phyloP scores from a whole-genome alignment of 2,329 filamentous ascomycete genomes.

The Nemania serpens region DNA sequence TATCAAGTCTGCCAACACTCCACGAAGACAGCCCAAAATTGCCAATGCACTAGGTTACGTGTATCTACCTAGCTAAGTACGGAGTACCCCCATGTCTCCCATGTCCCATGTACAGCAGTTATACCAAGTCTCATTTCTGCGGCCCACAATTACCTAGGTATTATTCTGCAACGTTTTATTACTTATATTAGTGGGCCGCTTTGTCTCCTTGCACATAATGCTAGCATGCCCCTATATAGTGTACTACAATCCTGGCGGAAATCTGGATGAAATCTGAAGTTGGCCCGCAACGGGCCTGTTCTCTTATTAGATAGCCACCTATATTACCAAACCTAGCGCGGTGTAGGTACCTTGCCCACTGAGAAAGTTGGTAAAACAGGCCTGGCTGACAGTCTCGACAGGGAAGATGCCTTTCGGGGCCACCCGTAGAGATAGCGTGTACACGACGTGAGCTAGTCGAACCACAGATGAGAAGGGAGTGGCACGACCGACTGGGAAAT shows the following conservation, averaged over 20 bases:
- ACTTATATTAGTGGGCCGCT: conserved; percentile 4
- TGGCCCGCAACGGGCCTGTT: conserved; percentile 5
- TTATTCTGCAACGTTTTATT: conserved; percentile 22
- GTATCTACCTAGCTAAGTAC: not conserved
- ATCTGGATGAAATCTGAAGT: conserved; percentile 1
- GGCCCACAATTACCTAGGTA: not conserved
- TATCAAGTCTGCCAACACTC: not conserved
- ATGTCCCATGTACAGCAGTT: not conserved
- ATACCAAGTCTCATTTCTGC: not conserved
- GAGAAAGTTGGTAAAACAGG: conserved; percentile 1
- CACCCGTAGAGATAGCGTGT: not conserved
- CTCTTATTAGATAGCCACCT: not conserved
- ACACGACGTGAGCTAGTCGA: not conserved
- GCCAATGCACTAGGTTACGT: not conserved
- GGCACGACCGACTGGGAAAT: not conserved
- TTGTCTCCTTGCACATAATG: not conserved
- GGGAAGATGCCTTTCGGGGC: not conserved
- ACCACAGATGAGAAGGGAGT: not conserved
- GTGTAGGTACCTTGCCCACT: not conserved
- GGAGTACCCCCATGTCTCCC: not conserved
- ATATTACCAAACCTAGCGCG: not conserved
- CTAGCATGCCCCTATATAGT: conserved; percentile 4
- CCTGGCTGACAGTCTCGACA: not conserved
- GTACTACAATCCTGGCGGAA: not conserved
- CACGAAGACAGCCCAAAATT: not conserved